These are phyloP conservation scores for Dendryphion nanum DNA, from an alignment of 2,329 filamentous ascomycete genomes.

Conservation along the genomic window DNA sequence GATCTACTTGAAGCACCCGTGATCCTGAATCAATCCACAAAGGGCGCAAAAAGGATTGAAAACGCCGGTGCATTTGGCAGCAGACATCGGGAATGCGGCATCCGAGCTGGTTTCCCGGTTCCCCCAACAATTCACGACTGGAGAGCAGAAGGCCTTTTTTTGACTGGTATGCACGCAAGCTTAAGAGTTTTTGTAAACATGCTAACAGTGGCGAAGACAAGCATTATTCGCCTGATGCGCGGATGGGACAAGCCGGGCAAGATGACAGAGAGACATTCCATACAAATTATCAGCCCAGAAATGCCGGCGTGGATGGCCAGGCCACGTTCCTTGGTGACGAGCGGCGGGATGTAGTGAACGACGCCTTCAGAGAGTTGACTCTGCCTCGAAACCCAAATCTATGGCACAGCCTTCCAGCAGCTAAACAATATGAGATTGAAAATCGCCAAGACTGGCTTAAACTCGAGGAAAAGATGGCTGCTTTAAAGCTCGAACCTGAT, in stretches of 20 bases:
- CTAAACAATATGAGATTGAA: slow-evolving; percentile 10
- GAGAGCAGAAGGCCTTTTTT: slow-evolving; percentile 11
- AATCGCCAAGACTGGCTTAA: slow-evolving; percentile 10
- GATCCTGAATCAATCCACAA: slow-evolving; percentile 6
- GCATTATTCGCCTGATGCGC: slow-evolving; percentile 8
- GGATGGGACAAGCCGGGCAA: slow-evolving; percentile 3
- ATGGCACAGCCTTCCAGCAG: slow-evolving; percentile 8
- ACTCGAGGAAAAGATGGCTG: slow-evolving; percentile 6
- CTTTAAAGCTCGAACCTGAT: slow-evolving; percentile 3
- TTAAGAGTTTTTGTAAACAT: slow-evolving; percentile 5
- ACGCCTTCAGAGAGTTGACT: slow-evolving; percentile 10
- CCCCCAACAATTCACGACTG: slow-evolving; percentile 12
- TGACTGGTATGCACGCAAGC: slow-evolving; percentile 5
- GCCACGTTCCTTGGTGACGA: slow-evolving; percentile 11
- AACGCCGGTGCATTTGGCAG: slow-evolving; percentile 10
- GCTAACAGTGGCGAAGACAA: slow-evolving; percentile 10
- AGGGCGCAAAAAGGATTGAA: slow-evolving; percentile 7
- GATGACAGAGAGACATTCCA: slow-evolving; percentile 2
- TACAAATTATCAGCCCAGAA: slow-evolving; percentile 10
- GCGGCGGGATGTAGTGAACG: slow-evolving; percentile 6
- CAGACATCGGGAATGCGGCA: slow-evolving; percentile 7
- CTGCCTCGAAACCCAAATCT: slow-evolving; percentile 11
- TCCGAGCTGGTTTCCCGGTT: slow-evolving; percentile 10
- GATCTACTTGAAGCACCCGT: slow-evolving; percentile 12
- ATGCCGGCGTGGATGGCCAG: slow-evolving; percentile 8